These are phyloP conservation scores for Elaeis oleifera DNA, from an alignment of 202 grass and related monocot species.

Conservation along the genomic window DNA sequence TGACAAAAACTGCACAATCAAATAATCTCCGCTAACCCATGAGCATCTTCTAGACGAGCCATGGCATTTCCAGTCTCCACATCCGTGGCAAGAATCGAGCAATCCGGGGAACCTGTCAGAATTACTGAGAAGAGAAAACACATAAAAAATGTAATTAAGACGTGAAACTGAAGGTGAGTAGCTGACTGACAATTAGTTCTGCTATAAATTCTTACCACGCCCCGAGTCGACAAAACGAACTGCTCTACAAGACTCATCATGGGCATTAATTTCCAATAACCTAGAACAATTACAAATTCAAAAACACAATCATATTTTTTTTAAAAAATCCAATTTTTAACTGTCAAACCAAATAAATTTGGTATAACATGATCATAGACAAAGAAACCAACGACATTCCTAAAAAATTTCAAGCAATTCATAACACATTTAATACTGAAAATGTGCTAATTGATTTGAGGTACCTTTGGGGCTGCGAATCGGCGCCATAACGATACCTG, in stretches of 20 bases:
- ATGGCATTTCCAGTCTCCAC: slow-evolving; percentile 65
- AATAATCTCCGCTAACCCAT: slow-evolving; percentile 36
- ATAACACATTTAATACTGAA: not conserved
- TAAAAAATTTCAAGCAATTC: too few relatives aligned
- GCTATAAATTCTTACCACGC: slow-evolving; percentile 40
- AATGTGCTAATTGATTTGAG: too few relatives aligned
- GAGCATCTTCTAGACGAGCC: slow-evolving; percentile 61
- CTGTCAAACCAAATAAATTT: too few relatives aligned
- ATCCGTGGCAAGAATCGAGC: slow-evolving; percentile 55
- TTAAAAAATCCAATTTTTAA: not conserved
- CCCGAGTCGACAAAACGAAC: slow-evolving; percentile 73
- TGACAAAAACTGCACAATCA: not conserved
- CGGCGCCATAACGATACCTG: slow-evolving; percentile 57
- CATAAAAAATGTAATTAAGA: not conserved
- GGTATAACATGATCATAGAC: not conserved
- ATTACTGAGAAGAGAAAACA: slow-evolving; percentile 37
- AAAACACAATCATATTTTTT: not conserved
- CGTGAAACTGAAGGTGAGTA: not conserved
- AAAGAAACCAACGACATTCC: too few relatives aligned
- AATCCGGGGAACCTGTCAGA: slow-evolving; percentile 62
- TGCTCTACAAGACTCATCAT: slow-evolving; percentile 78
- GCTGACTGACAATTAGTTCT: slow-evolving; percentile 4
- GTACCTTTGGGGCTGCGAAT: slow-evolving; percentile 64
- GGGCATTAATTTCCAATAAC: slow-evolving; percentile 37
- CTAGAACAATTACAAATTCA: slow-evolving; percentile 4